Evolutionary conservation across 495 filamentous ascomycete species (phyloP).

Genomic region (Sporormia fimetaria): DNA sequence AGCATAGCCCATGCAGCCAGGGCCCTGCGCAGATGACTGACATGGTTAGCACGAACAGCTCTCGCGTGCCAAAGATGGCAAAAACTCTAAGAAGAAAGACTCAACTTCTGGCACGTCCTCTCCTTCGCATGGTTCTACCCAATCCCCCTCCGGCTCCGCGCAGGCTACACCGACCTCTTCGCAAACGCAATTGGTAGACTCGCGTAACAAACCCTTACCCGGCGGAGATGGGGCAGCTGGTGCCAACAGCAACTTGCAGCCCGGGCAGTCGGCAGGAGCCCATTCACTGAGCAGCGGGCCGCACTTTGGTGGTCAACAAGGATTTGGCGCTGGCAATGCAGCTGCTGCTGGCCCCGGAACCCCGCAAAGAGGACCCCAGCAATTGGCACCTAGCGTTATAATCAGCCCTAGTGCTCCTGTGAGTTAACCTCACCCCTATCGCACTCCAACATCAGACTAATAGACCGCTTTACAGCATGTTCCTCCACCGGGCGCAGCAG

Average conservation of each 20-base stretch:
- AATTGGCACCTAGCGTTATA: constrained; percentile 73
- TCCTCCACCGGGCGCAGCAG: constrained; percentile 82
- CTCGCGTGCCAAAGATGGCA: constrained; percentile 85
- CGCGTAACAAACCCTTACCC: constrained; percentile 69
- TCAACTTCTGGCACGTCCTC: constrained; percentile 67
- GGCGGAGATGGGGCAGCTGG: constrained; percentile 52
- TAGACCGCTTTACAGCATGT: constrained; percentile 54
- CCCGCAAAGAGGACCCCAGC: constrained; percentile 40
- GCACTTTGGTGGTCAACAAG: constrained; percentile 30
- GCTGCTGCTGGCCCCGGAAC: constrained; percentile 41
- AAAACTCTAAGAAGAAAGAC: constrained; percentile 86
- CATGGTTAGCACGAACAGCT: constrained; percentile 65
- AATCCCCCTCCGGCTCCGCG: constrained; percentile 51
- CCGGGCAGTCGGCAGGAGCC: constrained; percentile 34
- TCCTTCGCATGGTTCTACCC: constrained; percentile 53
- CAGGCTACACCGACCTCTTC: constrained; percentile 56
- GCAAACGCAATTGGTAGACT: constrained; percentile 72
- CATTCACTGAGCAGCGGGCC: constrained; percentile 31
- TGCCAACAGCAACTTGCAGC: constrained; percentile 32
- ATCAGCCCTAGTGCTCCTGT: constrained; percentile 93
- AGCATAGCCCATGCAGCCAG: background rate
- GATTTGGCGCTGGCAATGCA: constrained; percentile 41
- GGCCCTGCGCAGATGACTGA: constrained; percentile 18
- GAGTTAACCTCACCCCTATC: no score
- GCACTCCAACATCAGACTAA: no score